Base-by-base conservation (phyloP, 2,329 filamentous ascomycete genomes). In the Arthrinium phaeospermum region DNA sequence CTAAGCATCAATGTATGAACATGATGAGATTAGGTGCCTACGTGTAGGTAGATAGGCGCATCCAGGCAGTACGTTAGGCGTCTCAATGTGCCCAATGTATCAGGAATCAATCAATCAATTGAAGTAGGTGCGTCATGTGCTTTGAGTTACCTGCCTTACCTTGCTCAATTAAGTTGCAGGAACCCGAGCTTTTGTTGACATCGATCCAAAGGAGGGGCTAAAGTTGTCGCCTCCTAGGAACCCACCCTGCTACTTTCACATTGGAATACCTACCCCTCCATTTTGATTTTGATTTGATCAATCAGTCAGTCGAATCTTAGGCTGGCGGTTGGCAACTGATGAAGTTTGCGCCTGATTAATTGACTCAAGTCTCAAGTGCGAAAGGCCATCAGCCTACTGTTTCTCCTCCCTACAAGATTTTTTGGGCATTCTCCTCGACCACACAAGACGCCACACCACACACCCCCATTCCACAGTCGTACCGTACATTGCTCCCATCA, bases 181-280 rank as follows among this genome's bases (percentile, higher is more conserved):
- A 46, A 46, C 41, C 67, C 67, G 68, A 57, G 47, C 68, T 70
- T 70, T 44, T 70, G 47, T 57, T 70, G 68, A 70, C 68, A 44
- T 57, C 47, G 49, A 51, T 70, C 30, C 34, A 70, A 70, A 57
- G 47, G 68, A 70, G 68, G 68, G 68, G 68, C 46, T 57, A 41
- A 41, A 41, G 34, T 64, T 64, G 34, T 64, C 57, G 57, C 57
- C 57, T 64, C 57, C 57, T 19, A 64, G 57, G 34, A 64, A 64
- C 34, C 57, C 57, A 64, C 57, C 30, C 53, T 22, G 22, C 34
- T 37, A 22, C n/a, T 30, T 22, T 41, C 57, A 41, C 57, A 8
- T 61, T 61, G 19, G 37, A 41, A 41, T 41, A 64, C 57, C 57
- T 41, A 64, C 57, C 57, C 57, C 57, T 64, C 57, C 57, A 57